phyloP scores from a whole-genome alignment of 2,329 filamentous ascomycete genomes.

The Emergomyces orientalis region DNA sequence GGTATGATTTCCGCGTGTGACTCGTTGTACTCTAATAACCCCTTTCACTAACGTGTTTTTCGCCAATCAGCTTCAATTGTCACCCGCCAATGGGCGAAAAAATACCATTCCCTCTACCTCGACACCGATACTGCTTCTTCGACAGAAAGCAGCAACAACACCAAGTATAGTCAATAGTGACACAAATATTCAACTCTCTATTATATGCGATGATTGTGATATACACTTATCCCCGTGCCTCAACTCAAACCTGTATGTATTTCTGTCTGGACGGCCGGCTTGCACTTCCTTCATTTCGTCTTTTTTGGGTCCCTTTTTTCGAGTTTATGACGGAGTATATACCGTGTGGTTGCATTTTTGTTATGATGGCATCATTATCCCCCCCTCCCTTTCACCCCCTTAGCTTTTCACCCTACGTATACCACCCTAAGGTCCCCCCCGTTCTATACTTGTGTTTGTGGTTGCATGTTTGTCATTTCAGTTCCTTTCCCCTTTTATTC shows the following conservation, averaged over 20 bases:
- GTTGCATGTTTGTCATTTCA: conserved; percentile 12
- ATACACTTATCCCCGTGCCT: conserved; percentile 2
- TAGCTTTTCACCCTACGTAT: conserved; percentile 9
- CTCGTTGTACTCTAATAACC: not conserved
- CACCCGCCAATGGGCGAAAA: conserved; percentile 88
- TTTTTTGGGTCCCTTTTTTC: conserved; percentile 15
- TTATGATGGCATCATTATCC: conserved; percentile 33
- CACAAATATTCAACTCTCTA: conserved; percentile 6
- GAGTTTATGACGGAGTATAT: conserved; percentile 15
- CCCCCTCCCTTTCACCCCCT: conserved; percentile 20
- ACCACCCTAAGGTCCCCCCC: not conserved
- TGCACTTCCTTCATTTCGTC: conserved; percentile 16
- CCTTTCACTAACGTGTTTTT: conserved; percentile 18
- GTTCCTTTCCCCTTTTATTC: not conserved
- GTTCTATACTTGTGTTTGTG: conserved; percentile 16
- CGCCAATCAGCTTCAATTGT: conserved; percentile 66
- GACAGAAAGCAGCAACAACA: conserved; percentile 26
- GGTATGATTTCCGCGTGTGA: conserved; percentile 48
- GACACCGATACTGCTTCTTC: conserved; percentile 20
- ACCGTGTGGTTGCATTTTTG: conserved; percentile 29
- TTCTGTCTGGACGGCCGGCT: conserved; percentile 10
- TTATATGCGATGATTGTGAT: conserved; percentile 3
- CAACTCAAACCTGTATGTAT: conserved; percentile 3
- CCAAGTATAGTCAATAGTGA: conserved; percentile 27
- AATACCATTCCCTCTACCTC: conserved; percentile 45